These are phyloP conservation scores for Linnemannia exigua DNA, from an alignment of 192 early-diverging fungal genomes.

Conservation along the genomic window DNA sequence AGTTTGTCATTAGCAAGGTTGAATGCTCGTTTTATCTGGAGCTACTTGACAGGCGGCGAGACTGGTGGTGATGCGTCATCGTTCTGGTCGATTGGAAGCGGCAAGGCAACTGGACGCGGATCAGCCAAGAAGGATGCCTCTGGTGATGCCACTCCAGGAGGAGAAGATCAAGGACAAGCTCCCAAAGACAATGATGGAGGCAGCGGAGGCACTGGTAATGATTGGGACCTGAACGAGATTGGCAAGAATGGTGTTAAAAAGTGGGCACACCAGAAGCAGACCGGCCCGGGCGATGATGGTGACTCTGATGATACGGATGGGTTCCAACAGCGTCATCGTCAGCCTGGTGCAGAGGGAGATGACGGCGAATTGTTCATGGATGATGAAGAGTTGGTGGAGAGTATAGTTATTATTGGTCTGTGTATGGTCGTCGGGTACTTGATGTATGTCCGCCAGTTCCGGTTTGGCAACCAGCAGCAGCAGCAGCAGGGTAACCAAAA, in stretches of 20 bases:
- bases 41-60: slow-evolving; percentile 71
- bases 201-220: not conserved
- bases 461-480: slow-evolving; percentile 56
- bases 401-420: slow-evolving; percentile 64
- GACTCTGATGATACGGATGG: slow-evolving; percentile 59
- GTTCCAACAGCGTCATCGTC: slow-evolving; percentile 24
- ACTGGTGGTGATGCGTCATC: slow-evolving; percentile 41
- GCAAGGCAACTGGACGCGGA: slow-evolving; percentile 14
- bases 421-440: slow-evolving; percentile 68
- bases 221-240: slow-evolving; percentile 28
- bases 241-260: slow-evolving; percentile 22
- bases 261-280: slow-evolving; percentile 34
- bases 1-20: slow-evolving; percentile 82
- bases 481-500: slow-evolving; percentile 4
- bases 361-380: slow-evolving; percentile 58
- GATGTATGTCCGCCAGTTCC: slow-evolving; percentile 71
- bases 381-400: slow-evolving; percentile 68
- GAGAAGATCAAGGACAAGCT: not conserved
- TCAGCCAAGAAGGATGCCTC: not conserved
- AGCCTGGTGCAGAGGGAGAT: slow-evolving; percentile 22
- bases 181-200: not conserved
- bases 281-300: slow-evolving; percentile 42
- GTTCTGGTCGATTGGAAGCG: slow-evolving; percentile 35
- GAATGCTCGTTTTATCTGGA: slow-evolving; percentile 74
- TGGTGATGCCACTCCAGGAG: not conserved